phyloP scores from a whole-genome alignment of 495 filamentous ascomycete genomes.

The Podospora pseudoanserina region DNA sequence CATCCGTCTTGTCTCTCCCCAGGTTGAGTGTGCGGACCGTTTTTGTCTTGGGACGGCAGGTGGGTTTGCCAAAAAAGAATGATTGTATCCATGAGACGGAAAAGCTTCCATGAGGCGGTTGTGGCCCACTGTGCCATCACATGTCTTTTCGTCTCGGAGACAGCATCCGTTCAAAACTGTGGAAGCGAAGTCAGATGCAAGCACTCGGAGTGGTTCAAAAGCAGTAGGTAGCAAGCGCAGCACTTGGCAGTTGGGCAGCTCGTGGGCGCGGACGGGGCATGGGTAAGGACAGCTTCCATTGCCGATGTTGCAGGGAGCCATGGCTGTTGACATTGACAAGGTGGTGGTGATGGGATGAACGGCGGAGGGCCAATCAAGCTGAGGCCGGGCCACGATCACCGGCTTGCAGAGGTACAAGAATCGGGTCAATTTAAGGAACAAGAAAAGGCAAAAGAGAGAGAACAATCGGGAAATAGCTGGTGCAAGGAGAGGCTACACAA shows the following conservation, averaged over 20 bases:
- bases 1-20: background rate
- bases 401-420: background rate
- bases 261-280: background rate
- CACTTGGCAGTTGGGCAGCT: background rate
- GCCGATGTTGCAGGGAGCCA: background rate
- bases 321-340: background rate
- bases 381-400: background rate
- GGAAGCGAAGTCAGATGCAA: background rate
- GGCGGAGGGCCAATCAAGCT: no score
- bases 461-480: background rate
- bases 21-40: background rate
- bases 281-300: background rate
- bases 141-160: background rate
- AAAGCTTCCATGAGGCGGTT: background rate
- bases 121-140: background rate
- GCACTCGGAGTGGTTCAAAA: slow-evolving; percentile 8
- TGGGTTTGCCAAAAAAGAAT: background rate
- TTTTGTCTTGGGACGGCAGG: background rate
- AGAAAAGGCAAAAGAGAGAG: background rate
- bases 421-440: background rate
- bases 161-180: background rate
- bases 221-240: slow-evolving; percentile 5
- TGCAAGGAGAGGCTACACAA: background rate
- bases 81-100: background rate
- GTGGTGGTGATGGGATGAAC: no score